phyloP scores from a whole-genome alignment of 140 eudicot species.

The Ambrosia hybrid region DNA sequence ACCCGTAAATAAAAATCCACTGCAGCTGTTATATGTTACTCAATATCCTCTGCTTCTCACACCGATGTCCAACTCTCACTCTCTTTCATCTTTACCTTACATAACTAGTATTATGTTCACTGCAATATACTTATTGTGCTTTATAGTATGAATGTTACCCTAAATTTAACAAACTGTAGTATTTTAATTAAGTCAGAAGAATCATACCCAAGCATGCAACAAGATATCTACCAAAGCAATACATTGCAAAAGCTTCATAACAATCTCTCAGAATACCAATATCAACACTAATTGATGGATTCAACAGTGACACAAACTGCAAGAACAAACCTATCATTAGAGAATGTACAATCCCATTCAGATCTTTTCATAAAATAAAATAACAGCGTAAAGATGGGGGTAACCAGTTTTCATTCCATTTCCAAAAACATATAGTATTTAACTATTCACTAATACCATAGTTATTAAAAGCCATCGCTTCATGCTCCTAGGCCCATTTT shows the following conservation, averaged over 20 bases:
- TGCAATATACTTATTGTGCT: background rate
- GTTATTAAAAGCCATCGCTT: no score
- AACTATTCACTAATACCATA: background rate
- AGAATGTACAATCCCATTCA: background rate
- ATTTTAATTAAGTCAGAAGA: constrained; percentile 15
- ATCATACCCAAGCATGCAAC: constrained; percentile 90
- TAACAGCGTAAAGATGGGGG: background rate
- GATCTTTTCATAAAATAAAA: background rate
- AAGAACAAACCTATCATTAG: constrained; percentile 13
- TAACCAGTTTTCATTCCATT: background rate
- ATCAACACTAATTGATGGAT: constrained; percentile 85
- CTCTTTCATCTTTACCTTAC: background rate
- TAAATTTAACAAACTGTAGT: background rate
- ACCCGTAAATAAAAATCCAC: background rate
- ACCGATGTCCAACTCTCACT: background rate
- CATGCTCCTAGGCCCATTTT: no score
- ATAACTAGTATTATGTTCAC: background rate
- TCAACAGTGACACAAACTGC: constrained; percentile 80
- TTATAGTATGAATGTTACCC: background rate
- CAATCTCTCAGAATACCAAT: constrained; percentile 89
- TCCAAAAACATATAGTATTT: background rate
- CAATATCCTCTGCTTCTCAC: background rate
- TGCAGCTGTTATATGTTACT: background rate
- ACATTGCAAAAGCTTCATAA: constrained; percentile 99
- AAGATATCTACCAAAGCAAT: constrained; percentile 97